Evolutionary conservation across 2,329 filamentous ascomycete genomes (phyloP).

Genomic region (Neoarthrinium moseri): DNA sequence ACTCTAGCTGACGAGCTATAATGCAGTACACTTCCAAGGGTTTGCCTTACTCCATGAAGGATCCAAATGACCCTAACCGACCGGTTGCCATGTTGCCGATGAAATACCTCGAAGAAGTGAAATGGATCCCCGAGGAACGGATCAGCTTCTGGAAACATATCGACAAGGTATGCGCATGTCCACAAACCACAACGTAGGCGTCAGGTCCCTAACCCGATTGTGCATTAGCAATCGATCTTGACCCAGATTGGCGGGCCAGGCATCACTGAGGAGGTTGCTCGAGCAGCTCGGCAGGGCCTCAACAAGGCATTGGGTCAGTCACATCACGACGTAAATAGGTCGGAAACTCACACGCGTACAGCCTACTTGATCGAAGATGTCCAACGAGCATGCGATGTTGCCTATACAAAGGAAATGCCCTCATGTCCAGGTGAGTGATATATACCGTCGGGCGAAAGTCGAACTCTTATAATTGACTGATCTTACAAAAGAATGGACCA

Average conservation of each 20-base stretch:
- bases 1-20: no score
- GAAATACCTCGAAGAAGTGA: constrained; percentile 12
- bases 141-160: constrained; percentile 10
- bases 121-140: constrained; percentile 9
- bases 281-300: constrained; percentile 7
- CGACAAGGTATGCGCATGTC: constrained; percentile 5
- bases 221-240: constrained; percentile 8
- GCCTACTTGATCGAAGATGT: constrained; percentile 8
- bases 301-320: constrained; percentile 4
- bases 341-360: neutral
- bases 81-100: constrained; percentile 6
- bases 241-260: constrained; percentile 10
- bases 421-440: neutral
- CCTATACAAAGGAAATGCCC: constrained; percentile 11
- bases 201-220: neutral
- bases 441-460: neutral
- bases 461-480: constrained; percentile 1
- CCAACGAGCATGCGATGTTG: constrained; percentile 4
- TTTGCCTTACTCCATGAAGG: constrained; percentile 7
- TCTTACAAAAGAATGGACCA: constrained; percentile 1
- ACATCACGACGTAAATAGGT: neutral
- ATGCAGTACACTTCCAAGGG: constrained; percentile 9
- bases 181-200: neutral
- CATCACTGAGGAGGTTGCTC: constrained; percentile 6
- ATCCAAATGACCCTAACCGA: constrained; percentile 4